phyloP scores from a whole-genome alignment of 2,329 filamentous ascomycete genomes.

The Falciphora oryzae region DNA sequence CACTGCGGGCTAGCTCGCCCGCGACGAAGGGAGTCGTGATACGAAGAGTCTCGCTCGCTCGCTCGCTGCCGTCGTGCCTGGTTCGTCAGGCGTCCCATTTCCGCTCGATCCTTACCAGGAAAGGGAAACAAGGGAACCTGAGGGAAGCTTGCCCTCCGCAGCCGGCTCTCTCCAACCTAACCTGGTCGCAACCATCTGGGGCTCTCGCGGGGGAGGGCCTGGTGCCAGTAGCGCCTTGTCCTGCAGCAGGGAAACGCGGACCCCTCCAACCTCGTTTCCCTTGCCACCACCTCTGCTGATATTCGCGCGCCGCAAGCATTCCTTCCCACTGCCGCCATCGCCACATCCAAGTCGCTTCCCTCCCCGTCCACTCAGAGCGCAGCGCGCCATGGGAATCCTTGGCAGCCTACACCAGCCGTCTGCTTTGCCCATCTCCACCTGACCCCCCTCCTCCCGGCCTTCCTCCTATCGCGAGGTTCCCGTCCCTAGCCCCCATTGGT shows the following conservation, averaged over 20 bases:
- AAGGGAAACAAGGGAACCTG: neutral
- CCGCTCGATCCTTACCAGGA: too few relatives aligned
- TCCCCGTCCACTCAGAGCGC: neutral
- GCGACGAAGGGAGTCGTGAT: neutral
- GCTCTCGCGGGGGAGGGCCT: neutral
- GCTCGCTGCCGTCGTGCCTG: too few relatives aligned
- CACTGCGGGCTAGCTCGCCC: neutral
- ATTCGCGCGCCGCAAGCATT: neutral
- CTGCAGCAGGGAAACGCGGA: too few relatives aligned
- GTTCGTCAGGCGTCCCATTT: too few relatives aligned
- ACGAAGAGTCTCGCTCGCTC: too few relatives aligned
- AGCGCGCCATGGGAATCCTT: neutral
- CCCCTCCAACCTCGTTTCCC: neutral
- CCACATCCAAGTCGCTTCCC: neutral
- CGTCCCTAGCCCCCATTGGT: too few relatives aligned
- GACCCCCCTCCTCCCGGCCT: too few relatives aligned
- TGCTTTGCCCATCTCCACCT: too few relatives aligned
- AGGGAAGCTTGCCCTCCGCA: neutral
- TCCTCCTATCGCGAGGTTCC: too few relatives aligned
- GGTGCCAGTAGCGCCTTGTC: too few relatives aligned
- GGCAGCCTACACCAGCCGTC: too few relatives aligned
- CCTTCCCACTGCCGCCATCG: neutral
- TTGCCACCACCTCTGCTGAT: neutral
- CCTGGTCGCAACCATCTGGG: neutral
- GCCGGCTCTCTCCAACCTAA: neutral